A percentile compares a stretch with the other conserved stretches of the same genome.
Evolutionary conservation across 2,329 filamentous ascomycete genomes (phyloP).

Genomic region (Claviceps lovelessii): DNA sequence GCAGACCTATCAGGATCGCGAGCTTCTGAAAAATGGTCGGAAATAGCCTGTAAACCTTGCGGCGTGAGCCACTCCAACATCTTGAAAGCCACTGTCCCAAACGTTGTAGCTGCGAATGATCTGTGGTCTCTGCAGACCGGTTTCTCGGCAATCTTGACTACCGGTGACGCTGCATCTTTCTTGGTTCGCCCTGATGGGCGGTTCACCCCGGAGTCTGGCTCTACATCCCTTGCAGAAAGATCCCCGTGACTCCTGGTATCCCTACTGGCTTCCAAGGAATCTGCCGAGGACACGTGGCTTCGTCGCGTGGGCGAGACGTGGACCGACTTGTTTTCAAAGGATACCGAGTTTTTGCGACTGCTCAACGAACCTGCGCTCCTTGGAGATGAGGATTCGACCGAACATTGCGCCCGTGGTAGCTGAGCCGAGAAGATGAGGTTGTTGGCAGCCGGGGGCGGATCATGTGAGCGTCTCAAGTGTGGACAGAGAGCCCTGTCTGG

Average conservation of each 20-base stretch:
- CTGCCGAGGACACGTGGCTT: neutral
- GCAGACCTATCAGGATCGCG: conserved; percentile 5
- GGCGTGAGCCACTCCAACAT: conserved; percentile 60
- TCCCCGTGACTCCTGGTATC: neutral
- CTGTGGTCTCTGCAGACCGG: conserved; percentile 40
- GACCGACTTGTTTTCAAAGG: neutral
- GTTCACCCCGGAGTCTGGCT: neutral
- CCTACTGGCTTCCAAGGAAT: conserved; percentile 1
- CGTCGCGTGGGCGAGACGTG: neutral
- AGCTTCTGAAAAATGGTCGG: conserved; percentile 18
- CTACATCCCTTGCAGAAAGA: neutral
- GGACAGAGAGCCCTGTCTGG: conserved; percentile 57
- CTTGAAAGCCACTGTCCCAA: conserved; percentile 51
- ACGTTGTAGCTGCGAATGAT: conserved; percentile 48
- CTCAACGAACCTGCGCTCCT: neutral
- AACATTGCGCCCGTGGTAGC: conserved; percentile 5
- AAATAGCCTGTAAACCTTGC: conserved; percentile 36
- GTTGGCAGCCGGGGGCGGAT: conserved; percentile 30
- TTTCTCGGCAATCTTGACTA: conserved; percentile 30
- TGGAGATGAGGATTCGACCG: neutral
- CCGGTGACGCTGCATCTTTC: neutral
- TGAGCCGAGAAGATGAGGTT: conserved; percentile 31
- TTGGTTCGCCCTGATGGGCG: neutral
- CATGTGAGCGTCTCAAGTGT: conserved; percentile 27
- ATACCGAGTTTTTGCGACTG: neutral